Evolutionary conservation across 1,284 basidiomycete species (phyloP).

Genomic region (Moesziomyces sp.): DNA sequence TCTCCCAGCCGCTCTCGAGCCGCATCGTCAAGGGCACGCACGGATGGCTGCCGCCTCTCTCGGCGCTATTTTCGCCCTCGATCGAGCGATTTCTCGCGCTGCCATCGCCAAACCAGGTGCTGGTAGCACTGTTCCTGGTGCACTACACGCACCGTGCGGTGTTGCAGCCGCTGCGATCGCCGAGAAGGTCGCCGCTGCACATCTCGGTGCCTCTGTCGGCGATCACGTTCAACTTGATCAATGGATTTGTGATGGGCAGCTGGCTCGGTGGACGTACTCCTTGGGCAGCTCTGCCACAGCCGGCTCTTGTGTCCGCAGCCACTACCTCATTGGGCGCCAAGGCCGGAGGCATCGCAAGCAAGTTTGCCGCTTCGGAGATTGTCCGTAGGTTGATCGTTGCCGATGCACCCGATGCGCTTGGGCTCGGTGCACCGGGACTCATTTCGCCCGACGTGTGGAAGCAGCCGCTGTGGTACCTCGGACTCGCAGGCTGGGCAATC

Average conservation of each 20-base stretch:
- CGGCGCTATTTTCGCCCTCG: conserved; percentile 57
- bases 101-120: conserved; percentile 72
- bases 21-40: conserved; percentile 20
- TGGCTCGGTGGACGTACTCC: conserved; percentile 69
- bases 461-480: conserved; percentile 73
- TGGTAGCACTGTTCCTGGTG: conserved; percentile 75
- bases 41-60: conserved; percentile 18
- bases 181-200: conserved; percentile 81
- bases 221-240: conserved; percentile 78
- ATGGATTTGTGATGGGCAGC: conserved; percentile 77
- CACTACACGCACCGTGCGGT: conserved; percentile 88
- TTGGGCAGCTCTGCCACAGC: conserved; percentile 40
- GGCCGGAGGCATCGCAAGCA: conserved; percentile 7
- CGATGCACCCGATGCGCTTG: conserved; percentile 23
- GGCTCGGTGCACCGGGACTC: conserved; percentile 31
- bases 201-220: conserved; percentile 75
- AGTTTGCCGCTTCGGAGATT: conserved; percentile 16
- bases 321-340: conserved; percentile 22
- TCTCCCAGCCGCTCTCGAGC: conserved; percentile 70
- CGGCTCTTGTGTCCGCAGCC: conserved; percentile 65
- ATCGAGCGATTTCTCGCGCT: conserved; percentile 63
- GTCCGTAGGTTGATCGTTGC: conserved; percentile 29
- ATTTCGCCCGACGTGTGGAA: conserved; percentile 61
- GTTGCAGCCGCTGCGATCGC: conserved; percentile 82
- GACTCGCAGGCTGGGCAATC: conserved; percentile 75